phyloP scores from a whole-genome alignment of 1,284 basidiomycete species.

The Ganoderma resinaceum region DNA sequence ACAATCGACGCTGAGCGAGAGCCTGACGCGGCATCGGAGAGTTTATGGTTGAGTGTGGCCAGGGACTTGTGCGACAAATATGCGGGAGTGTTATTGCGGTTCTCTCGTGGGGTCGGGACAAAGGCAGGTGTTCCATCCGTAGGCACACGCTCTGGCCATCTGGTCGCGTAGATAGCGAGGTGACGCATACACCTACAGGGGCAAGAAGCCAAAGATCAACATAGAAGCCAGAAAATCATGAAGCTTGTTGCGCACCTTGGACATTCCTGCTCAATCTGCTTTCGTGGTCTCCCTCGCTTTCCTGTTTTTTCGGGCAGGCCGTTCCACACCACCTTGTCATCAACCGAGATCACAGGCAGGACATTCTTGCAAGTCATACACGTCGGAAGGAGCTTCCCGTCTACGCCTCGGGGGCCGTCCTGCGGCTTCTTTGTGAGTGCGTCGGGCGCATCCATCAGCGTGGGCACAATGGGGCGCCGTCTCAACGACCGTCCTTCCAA shows the following conservation, averaged over 20 bases:
- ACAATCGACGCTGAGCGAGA: constrained; percentile 33
- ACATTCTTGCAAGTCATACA: constrained; percentile 73
- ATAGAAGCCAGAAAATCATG: not conserved
- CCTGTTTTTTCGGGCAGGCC: constrained; percentile 56
- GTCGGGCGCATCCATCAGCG: constrained; percentile 29
- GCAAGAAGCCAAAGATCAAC: not conserved
- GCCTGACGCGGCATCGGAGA: constrained; percentile 48
- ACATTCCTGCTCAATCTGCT: constrained; percentile 71
- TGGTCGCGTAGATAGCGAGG: constrained; percentile 70
- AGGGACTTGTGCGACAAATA: constrained; percentile 57
- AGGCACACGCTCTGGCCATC: constrained; percentile 72
- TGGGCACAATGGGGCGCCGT: constrained; percentile 30
- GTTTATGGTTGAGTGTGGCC: constrained; percentile 60
- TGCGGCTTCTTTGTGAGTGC: constrained; percentile 42
- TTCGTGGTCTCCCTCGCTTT: constrained; percentile 46
- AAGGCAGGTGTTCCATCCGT: constrained; percentile 51
- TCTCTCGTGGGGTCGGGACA: constrained; percentile 58
- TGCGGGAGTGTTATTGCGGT: constrained; percentile 48
- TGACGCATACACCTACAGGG: constrained; percentile 73
- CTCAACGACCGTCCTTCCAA: constrained; percentile 39
- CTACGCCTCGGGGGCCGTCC: constrained; percentile 39
- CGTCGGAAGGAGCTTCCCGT: constrained; percentile 54
- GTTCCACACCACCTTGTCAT: constrained; percentile 77
- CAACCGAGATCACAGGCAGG: constrained; percentile 75
- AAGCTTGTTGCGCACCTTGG: constrained; percentile 59